phyloP scores from a whole-genome alignment of 2,329 filamentous ascomycete species.

The Paracorniculantispora psalliotae region DNA sequence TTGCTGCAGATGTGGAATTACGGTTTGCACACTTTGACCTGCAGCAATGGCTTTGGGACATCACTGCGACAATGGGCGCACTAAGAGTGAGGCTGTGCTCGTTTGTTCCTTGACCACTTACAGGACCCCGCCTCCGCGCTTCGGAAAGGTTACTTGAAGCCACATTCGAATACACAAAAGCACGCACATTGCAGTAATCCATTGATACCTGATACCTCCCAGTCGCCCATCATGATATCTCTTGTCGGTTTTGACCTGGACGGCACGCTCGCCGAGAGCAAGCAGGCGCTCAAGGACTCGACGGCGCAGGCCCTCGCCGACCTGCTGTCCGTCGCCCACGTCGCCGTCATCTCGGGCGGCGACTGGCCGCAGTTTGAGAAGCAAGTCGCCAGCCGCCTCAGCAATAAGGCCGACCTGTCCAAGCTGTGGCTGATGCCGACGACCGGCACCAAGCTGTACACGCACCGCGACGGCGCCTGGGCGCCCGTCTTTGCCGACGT shows the following conservation, averaged over 20 bases:
- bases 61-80: too few species aligned
- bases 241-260: slow-evolving; percentile 11
- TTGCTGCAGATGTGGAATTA: too few species aligned
- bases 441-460: slow-evolving; percentile 26
- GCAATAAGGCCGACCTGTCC: slow-evolving; percentile 28
- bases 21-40: too few species aligned
- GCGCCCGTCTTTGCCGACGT: slow-evolving; percentile 32
- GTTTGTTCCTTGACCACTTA: too few species aligned
- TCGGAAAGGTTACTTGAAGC: too few species aligned
- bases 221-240: slow-evolving; percentile 6
- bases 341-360: slow-evolving; percentile 36
- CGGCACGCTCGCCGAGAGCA: slow-evolving; percentile 11
- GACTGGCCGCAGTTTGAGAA: slow-evolving; percentile 39
- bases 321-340: slow-evolving; percentile 33
- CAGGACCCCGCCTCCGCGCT: too few species aligned
- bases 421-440: slow-evolving; percentile 39
- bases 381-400: slow-evolving; percentile 34
- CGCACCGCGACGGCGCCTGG: slow-evolving; percentile 26
- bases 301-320: slow-evolving; percentile 6
- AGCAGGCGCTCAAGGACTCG: slow-evolving; percentile 4
- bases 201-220: too few species aligned
- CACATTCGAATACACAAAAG: too few species aligned
- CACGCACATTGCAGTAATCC: too few species aligned
- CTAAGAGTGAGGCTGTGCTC: too few species aligned
- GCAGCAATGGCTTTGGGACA: too few species aligned